These are phyloP conservation scores for Fusarium duplospermum DNA, from an alignment of 2,329 filamentous ascomycete genomes.

Conservation along the genomic window DNA sequence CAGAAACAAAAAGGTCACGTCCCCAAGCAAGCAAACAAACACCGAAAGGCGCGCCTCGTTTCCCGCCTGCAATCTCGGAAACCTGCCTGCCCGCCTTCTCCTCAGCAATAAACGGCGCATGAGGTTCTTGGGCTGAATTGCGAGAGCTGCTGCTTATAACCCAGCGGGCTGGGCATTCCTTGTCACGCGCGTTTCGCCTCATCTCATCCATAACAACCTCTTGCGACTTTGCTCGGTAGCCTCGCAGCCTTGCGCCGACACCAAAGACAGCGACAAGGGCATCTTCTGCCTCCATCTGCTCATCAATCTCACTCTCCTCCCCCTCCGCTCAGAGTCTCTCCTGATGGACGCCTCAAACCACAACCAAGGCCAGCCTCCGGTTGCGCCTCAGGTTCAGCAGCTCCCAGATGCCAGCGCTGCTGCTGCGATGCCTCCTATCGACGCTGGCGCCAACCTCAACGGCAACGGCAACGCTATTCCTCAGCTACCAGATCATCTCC, in stretches of 20 bases:
- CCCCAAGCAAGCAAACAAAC: conserved; percentile 14
- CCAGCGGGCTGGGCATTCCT: conserved; percentile 40
- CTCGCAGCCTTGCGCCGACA: conserved; percentile 33
- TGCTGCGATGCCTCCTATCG: conserved; percentile 12
- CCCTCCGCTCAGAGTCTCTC: background rate
- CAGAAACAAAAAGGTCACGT: conserved; percentile 4
- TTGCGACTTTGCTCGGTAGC: conserved; percentile 19
- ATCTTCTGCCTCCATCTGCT: background rate
- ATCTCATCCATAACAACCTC: conserved; percentile 36
- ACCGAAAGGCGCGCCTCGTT: background rate
- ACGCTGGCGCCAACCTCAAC: conserved; percentile 18
- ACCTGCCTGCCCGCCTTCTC: background rate
- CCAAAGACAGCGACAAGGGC: background rate
- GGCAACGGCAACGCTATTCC: conserved; percentile 30
- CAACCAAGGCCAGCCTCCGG: conserved; percentile 33
- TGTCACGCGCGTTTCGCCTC: conserved; percentile 30
- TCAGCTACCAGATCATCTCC: conserved; percentile 35
- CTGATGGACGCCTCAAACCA: conserved; percentile 37
- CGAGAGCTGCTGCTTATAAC: conserved; percentile 9
- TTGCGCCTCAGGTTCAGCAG: conserved; percentile 36
- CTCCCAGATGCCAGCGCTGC: conserved; percentile 20
- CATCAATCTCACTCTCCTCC: background rate
- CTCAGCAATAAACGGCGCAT: conserved; percentile 20
- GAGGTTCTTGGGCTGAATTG: conserved; percentile 9
- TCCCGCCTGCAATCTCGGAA: background rate